Conservation (phyloP, 192 early-diverging fungal species). For the Entomortierella chlamydospora region DNA sequence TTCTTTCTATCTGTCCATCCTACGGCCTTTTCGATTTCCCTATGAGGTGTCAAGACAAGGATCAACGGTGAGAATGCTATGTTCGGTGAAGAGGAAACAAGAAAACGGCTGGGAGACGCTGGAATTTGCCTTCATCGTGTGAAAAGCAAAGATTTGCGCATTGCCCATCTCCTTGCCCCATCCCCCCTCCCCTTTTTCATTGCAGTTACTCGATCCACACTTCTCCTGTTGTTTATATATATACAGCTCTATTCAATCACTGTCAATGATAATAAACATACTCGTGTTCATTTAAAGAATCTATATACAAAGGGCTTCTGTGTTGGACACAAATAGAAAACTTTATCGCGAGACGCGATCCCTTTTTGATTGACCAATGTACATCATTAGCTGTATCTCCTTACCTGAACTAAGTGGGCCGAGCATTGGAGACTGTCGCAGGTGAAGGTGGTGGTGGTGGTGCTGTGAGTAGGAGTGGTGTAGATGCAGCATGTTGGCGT, state of each 20-base stretch:
- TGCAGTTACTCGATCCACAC: too few species aligned
- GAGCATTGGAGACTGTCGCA: slow-evolving; percentile 17
- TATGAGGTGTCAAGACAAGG: neutral
- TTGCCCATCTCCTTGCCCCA: too few species aligned
- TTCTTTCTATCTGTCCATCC: neutral
- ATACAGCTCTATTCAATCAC: too few species aligned
- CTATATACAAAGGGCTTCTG: neutral
- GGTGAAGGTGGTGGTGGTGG: slow-evolving; percentile 7
- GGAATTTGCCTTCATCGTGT: neutral
- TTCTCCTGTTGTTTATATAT: too few species aligned
- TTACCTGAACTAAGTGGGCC: slow-evolving; percentile 27
- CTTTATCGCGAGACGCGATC: neutral
- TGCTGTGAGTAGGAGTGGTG: slow-evolving; percentile 31
- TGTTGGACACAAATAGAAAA: slow-evolving; percentile 12
- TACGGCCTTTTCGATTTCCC: slow-evolving; percentile 19
- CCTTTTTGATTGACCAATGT: neutral
- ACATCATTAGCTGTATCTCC: too few species aligned
- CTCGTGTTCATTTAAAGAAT: neutral
- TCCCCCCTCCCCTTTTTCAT: too few species aligned
- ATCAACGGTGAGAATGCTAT: neutral
- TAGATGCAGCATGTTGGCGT: slow-evolving; percentile 34
- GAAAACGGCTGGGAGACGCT: neutral
- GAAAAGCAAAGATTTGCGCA: too few species aligned
- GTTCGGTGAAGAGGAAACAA: neutral
- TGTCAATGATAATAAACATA: too few species aligned